phyloP scores from a whole-genome alignment of 2,329 filamentous ascomycete genomes.

The Xylariaceae sp. region DNA sequence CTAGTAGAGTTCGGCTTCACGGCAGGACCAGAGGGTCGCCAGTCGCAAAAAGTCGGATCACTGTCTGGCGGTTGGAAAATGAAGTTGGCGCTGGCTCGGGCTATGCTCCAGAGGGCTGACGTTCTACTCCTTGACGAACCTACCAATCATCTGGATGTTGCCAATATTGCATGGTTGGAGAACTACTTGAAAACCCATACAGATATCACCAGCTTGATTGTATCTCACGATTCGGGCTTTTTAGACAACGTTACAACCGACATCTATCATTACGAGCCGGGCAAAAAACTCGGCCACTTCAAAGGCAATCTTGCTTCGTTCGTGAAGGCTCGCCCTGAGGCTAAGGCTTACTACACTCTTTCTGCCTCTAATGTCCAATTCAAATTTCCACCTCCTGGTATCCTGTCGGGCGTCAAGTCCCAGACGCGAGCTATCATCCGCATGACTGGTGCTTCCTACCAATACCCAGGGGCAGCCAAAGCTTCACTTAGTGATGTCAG shows the following conservation, averaged over 20 bases:
- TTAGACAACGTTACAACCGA: constrained; percentile 96
- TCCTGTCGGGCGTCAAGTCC: constrained; percentile 92
- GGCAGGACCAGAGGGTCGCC: constrained; percentile 79
- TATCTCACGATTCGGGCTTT: constrained; percentile 97
- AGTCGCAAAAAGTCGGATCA: constrained; percentile 86
- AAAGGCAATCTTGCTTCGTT: constrained; percentile 79
- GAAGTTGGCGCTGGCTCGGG: constrained; percentile 93
- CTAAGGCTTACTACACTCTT: constrained; percentile 96
- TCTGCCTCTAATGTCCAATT: constrained; percentile 86
- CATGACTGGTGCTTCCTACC: constrained; percentile 87
- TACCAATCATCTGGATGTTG: constrained; percentile 96
- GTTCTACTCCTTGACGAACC: constrained; percentile 96
- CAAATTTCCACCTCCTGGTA: constrained; percentile 96
- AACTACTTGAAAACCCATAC: constrained; percentile 93
- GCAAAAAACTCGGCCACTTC: constrained; percentile 89
- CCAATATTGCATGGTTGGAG: constrained; percentile 93
- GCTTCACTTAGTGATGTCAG: constrained; percentile 84
- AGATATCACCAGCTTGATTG: constrained; percentile 94
- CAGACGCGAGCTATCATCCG: constrained; percentile 89
- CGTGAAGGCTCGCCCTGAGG: constrained; percentile 85
- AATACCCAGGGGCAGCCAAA: constrained; percentile 86
- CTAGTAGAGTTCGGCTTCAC: constrained; percentile 92
- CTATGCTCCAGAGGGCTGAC: constrained; percentile 96
- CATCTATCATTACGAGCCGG: constrained; percentile 95
- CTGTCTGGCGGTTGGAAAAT: constrained; percentile 99